Evolutionary conservation across 2,329 filamentous ascomycete genomes (phyloP).

Genomic region (Diplodia seriata): DNA sequence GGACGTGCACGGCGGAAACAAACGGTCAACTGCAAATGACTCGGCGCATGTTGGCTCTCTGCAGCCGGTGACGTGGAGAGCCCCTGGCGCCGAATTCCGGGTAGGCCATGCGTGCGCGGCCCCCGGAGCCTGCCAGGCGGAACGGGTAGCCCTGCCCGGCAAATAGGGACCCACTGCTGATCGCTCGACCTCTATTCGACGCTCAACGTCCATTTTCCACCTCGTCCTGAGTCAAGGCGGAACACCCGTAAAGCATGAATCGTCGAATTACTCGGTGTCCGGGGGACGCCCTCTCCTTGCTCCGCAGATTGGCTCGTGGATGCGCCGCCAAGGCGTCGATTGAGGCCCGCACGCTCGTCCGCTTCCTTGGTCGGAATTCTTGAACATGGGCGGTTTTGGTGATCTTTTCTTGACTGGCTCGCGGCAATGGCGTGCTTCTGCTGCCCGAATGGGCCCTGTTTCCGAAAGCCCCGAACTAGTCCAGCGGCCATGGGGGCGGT

Average conservation of each 20-base stretch:
- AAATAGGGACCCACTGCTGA: slow-evolving; percentile 8
- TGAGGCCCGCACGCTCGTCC: not conserved
- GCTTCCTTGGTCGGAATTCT: not conserved
- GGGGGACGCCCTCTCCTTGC: not conserved
- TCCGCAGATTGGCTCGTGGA: not conserved
- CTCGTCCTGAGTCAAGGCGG: not conserved
- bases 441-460: not conserved
- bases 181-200: not conserved
- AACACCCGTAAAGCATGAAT: slow-evolving; percentile 11
- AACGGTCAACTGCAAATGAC: not conserved
- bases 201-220: slow-evolving; percentile 14
- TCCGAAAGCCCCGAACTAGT: slow-evolving; percentile 9
- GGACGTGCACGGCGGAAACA: not conserved
- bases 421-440: not conserved
- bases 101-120: slow-evolving; percentile 3
- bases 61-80: slow-evolving; percentile 5
- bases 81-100: slow-evolving; percentile 6
- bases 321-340: slow-evolving; percentile 25
- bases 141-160: not conserved
- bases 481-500: not conserved
- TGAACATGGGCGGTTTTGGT: not conserved
- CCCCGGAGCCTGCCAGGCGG: not conserved
- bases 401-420: slow-evolving; percentile 5
- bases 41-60: slow-evolving; percentile 2
- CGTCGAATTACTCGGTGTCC: slow-evolving; percentile 12